A percentile compares a stretch with the other conserved stretches of the same genome.
Conservation (phyloP, 148 eudicot species). For the Dianthus caryophyllus region DNA sequence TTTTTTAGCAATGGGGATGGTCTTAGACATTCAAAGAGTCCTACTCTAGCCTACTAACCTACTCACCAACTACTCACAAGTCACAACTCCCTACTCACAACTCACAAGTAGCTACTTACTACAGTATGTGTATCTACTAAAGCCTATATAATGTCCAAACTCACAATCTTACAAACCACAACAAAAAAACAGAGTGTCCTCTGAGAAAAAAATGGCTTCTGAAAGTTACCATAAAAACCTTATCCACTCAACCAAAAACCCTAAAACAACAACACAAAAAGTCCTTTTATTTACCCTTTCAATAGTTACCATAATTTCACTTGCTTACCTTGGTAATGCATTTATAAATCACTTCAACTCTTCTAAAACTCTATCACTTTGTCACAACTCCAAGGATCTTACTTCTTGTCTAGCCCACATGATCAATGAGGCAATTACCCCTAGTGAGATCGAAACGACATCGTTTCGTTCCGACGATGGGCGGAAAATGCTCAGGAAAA, state of each 20-base stretch:
- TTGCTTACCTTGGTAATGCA: conserved; percentile 20
- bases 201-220: conserved; percentile 16
- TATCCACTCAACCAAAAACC: conserved; percentile 1
- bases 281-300: conserved; percentile 10
- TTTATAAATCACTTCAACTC: background rate
- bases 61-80: no score
- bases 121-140: no score
- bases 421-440: conserved; percentile 2
- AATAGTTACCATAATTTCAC: conserved; percentile 13
- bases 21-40: no score
- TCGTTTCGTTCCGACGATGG: conserved; percentile 9
- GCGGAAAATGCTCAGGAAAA: conserved; percentile 4
- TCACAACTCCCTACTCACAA: no score
- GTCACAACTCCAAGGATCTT: conserved; percentile 19
- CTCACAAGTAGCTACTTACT: no score
- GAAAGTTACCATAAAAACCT: conserved; percentile 20
- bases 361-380: conserved; percentile 2
- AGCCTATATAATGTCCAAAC: background rate
- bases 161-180: no score
- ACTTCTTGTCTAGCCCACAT: conserved; percentile 16
- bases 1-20: no score
- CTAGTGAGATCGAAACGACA: background rate
- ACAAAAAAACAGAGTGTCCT: background rate
- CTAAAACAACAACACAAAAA: conserved; percentile 9
- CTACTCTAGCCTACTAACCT: no score